Evolutionary conservation across 2,329 filamentous ascomycete genomes (phyloP), one percentile per base, ranked within the genome.

Genomic region (Monosporascus ibericus): DNA sequence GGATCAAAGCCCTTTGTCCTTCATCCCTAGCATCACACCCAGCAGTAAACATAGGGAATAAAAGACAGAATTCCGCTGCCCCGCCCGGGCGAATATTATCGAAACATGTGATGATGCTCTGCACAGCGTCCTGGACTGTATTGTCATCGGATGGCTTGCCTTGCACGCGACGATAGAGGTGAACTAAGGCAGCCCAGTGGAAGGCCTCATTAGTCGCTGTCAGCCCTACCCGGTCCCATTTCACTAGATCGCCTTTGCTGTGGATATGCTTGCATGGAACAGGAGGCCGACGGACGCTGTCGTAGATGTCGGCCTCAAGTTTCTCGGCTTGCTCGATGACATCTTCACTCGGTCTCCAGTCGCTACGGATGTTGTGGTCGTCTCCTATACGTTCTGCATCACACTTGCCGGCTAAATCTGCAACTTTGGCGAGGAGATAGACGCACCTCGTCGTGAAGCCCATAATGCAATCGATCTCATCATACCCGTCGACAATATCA

Each of bases 11-110:
- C 48, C 84, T 75, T 59, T 86, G 80, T 3, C 68, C 69, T 36
- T 73, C 62, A 48, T 84, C 78, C 51, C 72, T 72, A 1, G 84
- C 82, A 66, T 94, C 87, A 58, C 88, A 92, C 0, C 89, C 90
- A 1, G 89, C 89, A 1, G 87, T 88, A 68, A 94, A 94, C 71
- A 94, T 84, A 0, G 90, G 89, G 58, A 94, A 92, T 39, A 94
- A 68, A 18, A 89, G 72, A 62, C 87, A 90, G 8, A 82, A 84
- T 68, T 92, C 89, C 0, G 88, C 87, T 17, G 83, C 84, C 30
- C 85, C 85, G 6, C 87, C 86, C 14, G 76, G 72, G 14, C 82
- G 73, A 48, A 94, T 81, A 38, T 78, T 79, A 22, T 75, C 74
- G 55, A 92, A 72, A 34, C 83, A 79, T 1, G 73, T 71, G 27